Evolutionary conservation across 2,329 filamentous ascomycete species (phyloP), one percentile per base, ranked within the genome.

Genomic region (Colletotrichum sp.): DNA sequence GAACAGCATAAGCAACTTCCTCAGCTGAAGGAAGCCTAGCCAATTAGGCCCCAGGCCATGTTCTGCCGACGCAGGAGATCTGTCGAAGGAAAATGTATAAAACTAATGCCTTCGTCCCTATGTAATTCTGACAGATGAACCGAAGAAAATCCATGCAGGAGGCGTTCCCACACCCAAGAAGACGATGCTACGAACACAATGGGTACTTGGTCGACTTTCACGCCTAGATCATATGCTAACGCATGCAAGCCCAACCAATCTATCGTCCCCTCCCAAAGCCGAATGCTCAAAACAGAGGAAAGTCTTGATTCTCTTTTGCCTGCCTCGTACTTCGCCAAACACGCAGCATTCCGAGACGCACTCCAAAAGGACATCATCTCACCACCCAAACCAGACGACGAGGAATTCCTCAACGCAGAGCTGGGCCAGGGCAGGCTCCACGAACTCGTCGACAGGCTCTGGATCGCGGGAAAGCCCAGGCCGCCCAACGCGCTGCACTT

Each of bases 41-140:
- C 16, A 44, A 44, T 19, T 1, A 44, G 36, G 36, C 36, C 8
- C 8, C 16, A 19, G 5, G 36, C 8, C 16, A 44, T n/a, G 16
- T 19, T 19, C 16, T n/a, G 39, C 39, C 3, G 9, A 11, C 39
- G 39, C 39, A n/a, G 39, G 9, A 44, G 9, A 3, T n/a, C 39
- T 44, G 8, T n/a, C 8, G 5, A 44, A 44, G 39, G 19, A n/a
- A 44, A 19, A 19, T 5, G 8, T 44, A 44, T 19, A 44, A 19
- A 44, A n/a, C 0, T 11, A 39, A n/a, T 2, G 19, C 44, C 19
- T 12, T 22, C n/a, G 6, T 13, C n/a, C 19, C n/a, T 1, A 6
- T 49, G 39, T 11, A 44, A 44, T n/a, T 3, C 19, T 44, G 8
- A 44, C 39, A 44, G 16, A n/a, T 11, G 39, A 44, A n/a, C 19